Percentiles rank a stretch among this genome's conserved stretches.
These are phyloP conservation scores for Solanum ossicruentum DNA, from an alignment of 257 asterid genomes.

Conservation along the genomic window DNA sequence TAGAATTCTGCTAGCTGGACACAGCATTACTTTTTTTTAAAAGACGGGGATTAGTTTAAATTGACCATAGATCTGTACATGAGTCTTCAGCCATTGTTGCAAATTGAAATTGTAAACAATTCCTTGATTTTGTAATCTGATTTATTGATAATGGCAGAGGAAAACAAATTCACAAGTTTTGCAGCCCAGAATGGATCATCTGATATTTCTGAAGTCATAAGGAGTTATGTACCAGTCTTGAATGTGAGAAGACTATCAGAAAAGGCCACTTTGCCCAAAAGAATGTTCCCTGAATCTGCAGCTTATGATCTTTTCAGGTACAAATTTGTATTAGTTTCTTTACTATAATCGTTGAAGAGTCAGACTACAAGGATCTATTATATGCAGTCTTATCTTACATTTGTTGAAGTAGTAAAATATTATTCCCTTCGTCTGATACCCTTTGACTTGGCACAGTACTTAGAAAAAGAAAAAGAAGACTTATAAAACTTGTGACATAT, in stretches of 20 bases:
- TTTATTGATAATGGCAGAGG: neutral
- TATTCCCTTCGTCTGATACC: too few species aligned
- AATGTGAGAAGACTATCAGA: constrained; percentile 44
- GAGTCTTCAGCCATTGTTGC: neutral
- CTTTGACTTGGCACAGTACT: too few species aligned
- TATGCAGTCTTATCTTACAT: too few species aligned
- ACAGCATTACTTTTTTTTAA: neutral
- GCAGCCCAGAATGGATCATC: constrained; percentile 3
- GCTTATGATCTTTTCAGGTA: constrained; percentile 62
- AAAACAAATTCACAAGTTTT: neutral
- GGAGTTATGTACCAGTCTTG: constrained; percentile 15
- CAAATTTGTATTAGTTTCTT: neutral
- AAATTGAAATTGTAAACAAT: neutral
- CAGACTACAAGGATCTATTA: too few species aligned
- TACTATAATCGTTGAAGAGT: neutral
- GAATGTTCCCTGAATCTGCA: constrained; percentile 43
- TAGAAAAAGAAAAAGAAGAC: too few species aligned
- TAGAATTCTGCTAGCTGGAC: neutral
- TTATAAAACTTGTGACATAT: too few species aligned
- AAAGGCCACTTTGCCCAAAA: constrained; percentile 42
- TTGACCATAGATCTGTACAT: neutral
- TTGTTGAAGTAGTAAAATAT: too few species aligned
- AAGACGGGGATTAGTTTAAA: neutral
- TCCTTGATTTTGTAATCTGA: neutral
- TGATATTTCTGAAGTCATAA: constrained; percentile 7